Evolutionary conservation across 1,284 basidiomycete species (phyloP).

Genomic region (Pascua sp.): DNA sequence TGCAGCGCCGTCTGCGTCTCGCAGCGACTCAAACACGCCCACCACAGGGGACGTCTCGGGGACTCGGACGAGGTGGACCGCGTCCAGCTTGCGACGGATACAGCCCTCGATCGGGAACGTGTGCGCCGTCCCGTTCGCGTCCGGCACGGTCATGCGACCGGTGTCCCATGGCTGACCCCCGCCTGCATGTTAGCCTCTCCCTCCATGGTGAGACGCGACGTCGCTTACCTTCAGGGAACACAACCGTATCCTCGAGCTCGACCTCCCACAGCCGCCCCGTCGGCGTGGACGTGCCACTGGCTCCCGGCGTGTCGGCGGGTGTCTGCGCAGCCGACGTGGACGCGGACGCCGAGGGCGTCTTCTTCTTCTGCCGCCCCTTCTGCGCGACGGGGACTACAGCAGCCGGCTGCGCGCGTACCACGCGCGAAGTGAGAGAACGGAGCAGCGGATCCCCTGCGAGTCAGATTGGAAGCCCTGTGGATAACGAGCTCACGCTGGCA

Average conservation of each 20-base stretch:
- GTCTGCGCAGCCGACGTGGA: slow-evolving; percentile 5
- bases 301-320: slow-evolving; percentile 4
- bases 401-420: slow-evolving; percentile 28
- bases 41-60: slow-evolving; percentile 29
- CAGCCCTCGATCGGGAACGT: slow-evolving; percentile 66
- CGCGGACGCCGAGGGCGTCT: slow-evolving; percentile 18
- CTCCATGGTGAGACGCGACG: not conserved
- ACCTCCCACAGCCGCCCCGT: slow-evolving; percentile 52
- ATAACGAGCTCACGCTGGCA: slow-evolving; percentile 45
- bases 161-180: slow-evolving; percentile 81
- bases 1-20: slow-evolving; percentile 39
- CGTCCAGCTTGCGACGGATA: slow-evolving; percentile 67
- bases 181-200: slow-evolving; percentile 49
- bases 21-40: too few relatives aligned
- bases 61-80: slow-evolving; percentile 69
- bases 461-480: not conserved
- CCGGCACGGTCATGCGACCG: slow-evolving; percentile 56
- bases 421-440: slow-evolving; percentile 28
- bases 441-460: slow-evolving; percentile 46
- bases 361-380: slow-evolving; percentile 38
- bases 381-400: slow-evolving; percentile 30
- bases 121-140: slow-evolving; percentile 44
- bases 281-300: not conserved
- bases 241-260: slow-evolving; percentile 72
- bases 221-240: slow-evolving; percentile 74